A percentile compares a stretch with the other conserved stretches of the same genome.
These are phyloP conservation scores for Geotrichum reessii DNA, from an alignment of 1,139 yeast species.

Conservation along the genomic window DNA sequence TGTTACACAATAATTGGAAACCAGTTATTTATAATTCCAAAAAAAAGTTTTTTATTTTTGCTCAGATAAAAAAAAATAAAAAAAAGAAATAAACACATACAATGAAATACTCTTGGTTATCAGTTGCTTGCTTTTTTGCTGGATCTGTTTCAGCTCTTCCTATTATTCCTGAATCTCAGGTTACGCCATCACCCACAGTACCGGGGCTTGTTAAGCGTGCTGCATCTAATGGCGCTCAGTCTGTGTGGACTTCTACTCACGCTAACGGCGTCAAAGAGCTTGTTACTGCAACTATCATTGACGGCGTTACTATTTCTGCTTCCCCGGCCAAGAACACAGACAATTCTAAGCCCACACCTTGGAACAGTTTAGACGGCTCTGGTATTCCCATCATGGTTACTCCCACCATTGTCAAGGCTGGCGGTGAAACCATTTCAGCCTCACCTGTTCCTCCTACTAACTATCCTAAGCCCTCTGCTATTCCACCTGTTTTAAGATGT, in stretches of 20 bases:
- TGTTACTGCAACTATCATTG: slow-evolving; percentile 40
- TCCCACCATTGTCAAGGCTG: slow-evolving; percentile 34
- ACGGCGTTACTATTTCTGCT: slow-evolving; percentile 40
- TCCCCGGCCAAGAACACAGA: slow-evolving; percentile 33
- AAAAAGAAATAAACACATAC: background rate
- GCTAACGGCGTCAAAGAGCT: slow-evolving; percentile 30
- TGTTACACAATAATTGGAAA: background rate
- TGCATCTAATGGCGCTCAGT: slow-evolving; percentile 31
- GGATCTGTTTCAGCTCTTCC: background rate
- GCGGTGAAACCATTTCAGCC: slow-evolving; percentile 29
- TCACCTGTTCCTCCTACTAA: slow-evolving; percentile 38
- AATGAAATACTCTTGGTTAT: background rate
- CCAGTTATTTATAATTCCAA: background rate
- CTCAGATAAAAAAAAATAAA: background rate
- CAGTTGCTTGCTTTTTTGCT: background rate
- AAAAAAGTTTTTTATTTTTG: background rate
- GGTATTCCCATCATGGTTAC: slow-evolving; percentile 40
- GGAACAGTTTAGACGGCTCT: slow-evolving; percentile 39
- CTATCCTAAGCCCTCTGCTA: slow-evolving; percentile 35
- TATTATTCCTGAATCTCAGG: background rate
- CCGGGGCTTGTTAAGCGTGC: slow-evolving; percentile 27
- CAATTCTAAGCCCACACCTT: slow-evolving; percentile 29
- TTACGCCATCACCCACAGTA: background rate
- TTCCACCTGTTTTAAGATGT: slow-evolving; percentile 41
- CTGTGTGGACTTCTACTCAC: slow-evolving; percentile 37